Base-by-base conservation (phyloP, 2,329 filamentous ascomycete genomes). In the Zymoseptoria passerinii region DNA sequence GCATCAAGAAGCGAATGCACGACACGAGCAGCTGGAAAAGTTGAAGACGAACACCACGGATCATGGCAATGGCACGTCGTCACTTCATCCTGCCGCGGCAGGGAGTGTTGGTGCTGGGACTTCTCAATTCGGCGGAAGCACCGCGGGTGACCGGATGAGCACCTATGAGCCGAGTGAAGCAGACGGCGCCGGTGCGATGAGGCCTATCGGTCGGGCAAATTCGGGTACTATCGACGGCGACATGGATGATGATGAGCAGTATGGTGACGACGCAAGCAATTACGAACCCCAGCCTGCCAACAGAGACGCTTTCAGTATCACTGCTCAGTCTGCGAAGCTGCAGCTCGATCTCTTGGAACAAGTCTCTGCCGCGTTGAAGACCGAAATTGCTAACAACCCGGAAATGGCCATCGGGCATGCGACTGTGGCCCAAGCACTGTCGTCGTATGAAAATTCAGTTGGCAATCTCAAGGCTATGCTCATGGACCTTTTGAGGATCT, bases 231-330 rank as follows among this genome's bases (percentile, higher is more conserved):
- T 79, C 48, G 85, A 87, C 53, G 85, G 81, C 19, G 85, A 87
- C 57, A 73, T 76, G 19, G 80, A 82, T 57, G 77, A 87, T 19
- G 83, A 86, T 19, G 89, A 95, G 53, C 89, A 92, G 27, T 88
- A 89, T 59, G 85, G 84, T 50, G 90, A 95, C 66, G 89, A 90
- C 63, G 87, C 83, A 40, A 95, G 90, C 67, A 87, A 87, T 55
- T 86, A 83, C 58, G 89, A 95, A 62, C 77, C 85, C 35, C 84
- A 78, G 29, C 83, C 87, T 1, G 84, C 85, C 35, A 92, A 84
- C 69, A 95, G 95, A 70, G 94, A 99, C 72, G 92, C 94, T 1
- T 92, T 97, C 74, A 92, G 92, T 71, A 97, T 99, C 68, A 96
- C 92, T 2, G 94, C 94, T 0, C 92, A 97, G 72, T 97, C 94